Conservation (phyloP, 2,329 filamentous ascomycete genomes). For the Epichloe bromicola region DNA sequence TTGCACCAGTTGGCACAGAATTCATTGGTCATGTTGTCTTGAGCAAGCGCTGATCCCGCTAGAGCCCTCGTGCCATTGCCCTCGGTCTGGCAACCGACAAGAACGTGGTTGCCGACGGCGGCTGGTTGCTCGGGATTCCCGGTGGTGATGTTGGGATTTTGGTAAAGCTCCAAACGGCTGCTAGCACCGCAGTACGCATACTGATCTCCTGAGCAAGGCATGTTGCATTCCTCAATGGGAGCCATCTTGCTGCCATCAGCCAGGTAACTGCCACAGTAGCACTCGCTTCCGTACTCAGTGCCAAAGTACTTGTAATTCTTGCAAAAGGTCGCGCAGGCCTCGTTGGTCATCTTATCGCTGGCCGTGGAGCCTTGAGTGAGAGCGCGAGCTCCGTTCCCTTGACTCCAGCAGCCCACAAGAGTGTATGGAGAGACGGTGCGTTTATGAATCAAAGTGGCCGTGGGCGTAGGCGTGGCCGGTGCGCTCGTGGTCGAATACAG, state of each 20-base stretch:
- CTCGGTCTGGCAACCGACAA: slow-evolving; percentile 25
- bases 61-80: slow-evolving; percentile 22
- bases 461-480: slow-evolving; percentile 17
- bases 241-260: slow-evolving; percentile 14
- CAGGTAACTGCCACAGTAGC: slow-evolving; percentile 25
- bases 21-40: slow-evolving; percentile 20
- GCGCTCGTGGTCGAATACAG: slow-evolving; percentile 28
- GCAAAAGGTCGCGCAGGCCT: slow-evolving; percentile 22
- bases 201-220: slow-evolving; percentile 20
- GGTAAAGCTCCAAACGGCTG: slow-evolving; percentile 22
- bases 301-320: slow-evolving; percentile 27
- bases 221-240: slow-evolving; percentile 20
- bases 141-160: slow-evolving; percentile 14
- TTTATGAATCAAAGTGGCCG: slow-evolving; percentile 12
- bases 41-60: slow-evolving; percentile 10
- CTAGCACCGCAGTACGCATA: slow-evolving; percentile 20
- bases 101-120: slow-evolving; percentile 19
- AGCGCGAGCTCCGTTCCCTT: slow-evolving; percentile 22
- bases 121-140: slow-evolving; percentile 19
- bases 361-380: slow-evolving; percentile 16
- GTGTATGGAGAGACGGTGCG: slow-evolving; percentile 15
- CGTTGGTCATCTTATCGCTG: slow-evolving; percentile 20
- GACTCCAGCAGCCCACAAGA: slow-evolving; percentile 28
- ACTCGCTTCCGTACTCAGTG: slow-evolving; percentile 25
- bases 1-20: slow-evolving; percentile 20